A percentile compares a stretch with the other conserved stretches of the same genome.
Evolutionary conservation across 2,329 filamentous ascomycete species (phyloP).

Genomic region (Penicillium griseofulvum): DNA sequence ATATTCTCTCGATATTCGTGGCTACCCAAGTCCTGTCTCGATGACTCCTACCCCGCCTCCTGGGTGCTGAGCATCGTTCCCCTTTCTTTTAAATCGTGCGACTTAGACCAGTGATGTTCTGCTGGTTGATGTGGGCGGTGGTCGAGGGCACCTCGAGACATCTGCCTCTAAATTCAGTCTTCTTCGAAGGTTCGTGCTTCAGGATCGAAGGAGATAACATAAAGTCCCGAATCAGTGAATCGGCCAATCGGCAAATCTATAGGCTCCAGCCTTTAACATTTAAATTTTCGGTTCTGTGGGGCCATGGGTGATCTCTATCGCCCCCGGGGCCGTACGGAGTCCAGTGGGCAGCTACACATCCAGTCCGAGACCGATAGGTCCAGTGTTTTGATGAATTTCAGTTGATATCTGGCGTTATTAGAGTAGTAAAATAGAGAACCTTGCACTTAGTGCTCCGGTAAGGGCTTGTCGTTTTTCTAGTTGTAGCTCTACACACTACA

Average conservation of each 20-base stretch:
- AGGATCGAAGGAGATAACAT: conserved; percentile 11
- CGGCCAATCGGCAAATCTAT: neutral
- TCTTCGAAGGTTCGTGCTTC: conserved; percentile 3
- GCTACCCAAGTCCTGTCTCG: too few relatives aligned
- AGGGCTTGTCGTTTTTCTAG: neutral
- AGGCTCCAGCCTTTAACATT: neutral
- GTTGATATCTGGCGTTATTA: neutral
- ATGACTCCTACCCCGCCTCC: neutral
- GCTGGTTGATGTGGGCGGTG: conserved; percentile 24
- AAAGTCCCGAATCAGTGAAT: neutral
- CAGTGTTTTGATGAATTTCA: neutral
- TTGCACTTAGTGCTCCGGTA: neutral
- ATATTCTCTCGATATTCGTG: too few relatives aligned
- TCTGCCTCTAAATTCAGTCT: conserved; percentile 4
- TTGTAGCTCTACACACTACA: neutral
- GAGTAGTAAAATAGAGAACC: neutral
- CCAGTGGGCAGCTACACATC: too few relatives aligned
- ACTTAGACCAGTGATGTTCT: conserved; percentile 17
- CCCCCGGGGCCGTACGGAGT: neutral
- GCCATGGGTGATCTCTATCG: too few relatives aligned
- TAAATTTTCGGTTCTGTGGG: neutral
- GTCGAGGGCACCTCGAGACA: conserved; percentile 16
- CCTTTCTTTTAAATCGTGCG: too few relatives aligned
- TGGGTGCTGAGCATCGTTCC: too few relatives aligned
- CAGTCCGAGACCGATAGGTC: too few relatives aligned